phyloP scores from a whole-genome alignment of 179 eudicot genomes.

The Spergularia azorica region DNA sequence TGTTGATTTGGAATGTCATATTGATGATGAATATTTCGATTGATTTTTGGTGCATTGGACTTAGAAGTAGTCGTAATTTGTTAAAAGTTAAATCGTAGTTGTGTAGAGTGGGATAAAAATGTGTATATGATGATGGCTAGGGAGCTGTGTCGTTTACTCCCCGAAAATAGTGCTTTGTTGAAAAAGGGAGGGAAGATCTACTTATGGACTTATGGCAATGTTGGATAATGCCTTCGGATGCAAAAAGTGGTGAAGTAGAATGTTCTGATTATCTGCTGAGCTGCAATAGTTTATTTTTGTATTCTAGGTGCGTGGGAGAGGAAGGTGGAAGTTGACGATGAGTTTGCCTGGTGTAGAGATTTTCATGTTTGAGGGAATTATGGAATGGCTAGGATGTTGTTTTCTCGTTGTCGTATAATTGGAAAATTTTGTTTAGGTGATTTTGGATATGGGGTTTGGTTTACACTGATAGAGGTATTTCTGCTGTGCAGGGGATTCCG shows the following conservation, averaged over 20 bases:
- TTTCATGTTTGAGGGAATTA: too few species aligned
- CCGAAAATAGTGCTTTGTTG: neutral
- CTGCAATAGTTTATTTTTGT: neutral
- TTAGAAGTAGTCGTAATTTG: neutral
- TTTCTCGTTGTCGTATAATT: neutral
- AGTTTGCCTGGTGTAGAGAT: neutral
- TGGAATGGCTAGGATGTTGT: neutral
- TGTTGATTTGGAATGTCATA: too few species aligned
- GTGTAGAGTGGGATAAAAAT: neutral
- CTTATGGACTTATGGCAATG: too few species aligned
- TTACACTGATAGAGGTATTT: conserved; percentile 1
- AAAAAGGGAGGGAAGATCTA: too few species aligned
- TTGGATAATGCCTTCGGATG: too few species aligned
- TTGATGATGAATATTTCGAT: neutral
- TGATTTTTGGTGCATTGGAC: neutral
- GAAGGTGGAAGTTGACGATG: neutral
- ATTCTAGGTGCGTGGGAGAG: neutral
- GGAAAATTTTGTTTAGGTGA: neutral
- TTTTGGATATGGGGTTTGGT: neutral
- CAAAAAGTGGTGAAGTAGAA: neutral
- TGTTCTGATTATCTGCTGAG: too few species aligned
- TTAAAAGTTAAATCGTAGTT: neutral
- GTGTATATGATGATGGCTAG: neutral
- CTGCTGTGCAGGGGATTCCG: conserved; percentile 40
- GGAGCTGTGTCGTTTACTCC: neutral